Evolutionary conservation across 495 filamentous ascomycete species (phyloP), one percentile per base, ranked within the genome.

Genomic region (Aspergillus nidulans): DNA sequence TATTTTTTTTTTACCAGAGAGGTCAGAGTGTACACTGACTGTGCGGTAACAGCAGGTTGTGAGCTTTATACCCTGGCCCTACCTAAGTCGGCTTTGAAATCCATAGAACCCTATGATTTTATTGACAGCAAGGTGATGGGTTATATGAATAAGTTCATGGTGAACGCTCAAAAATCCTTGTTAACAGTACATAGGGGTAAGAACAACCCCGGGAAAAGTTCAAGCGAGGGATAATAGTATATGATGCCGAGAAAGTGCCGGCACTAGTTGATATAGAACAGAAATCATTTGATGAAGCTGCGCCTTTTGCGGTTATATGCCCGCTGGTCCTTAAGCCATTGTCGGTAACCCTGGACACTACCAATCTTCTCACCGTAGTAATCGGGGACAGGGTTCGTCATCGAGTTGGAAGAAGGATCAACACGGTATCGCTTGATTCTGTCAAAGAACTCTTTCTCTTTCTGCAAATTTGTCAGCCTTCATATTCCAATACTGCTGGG

Each of bases 291-390:
- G 53, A 82, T 76, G 59, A 81, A 89, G 58, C 74, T 85, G 46
- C 82, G 80, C 63, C 88, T 85, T 81, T 96, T 97, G 74, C 86
- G 84, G 74, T 95, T 96, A 71, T 94, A 98, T n/a, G 91, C 91
- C 44, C 92, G 72, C 78, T 97, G 95, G 68, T 98, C 94, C 77
- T 92, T 96, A 66, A 98, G 72, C 94, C 94, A 98, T 68, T 88
- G 85, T 60, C 95, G 73, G 64, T 97, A 98, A 46, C 88, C 91
- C 53, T 83, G 81, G 34, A 98, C 89, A 59, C 90, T 95, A 15
- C 86, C 88, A 67, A 98, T 96, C 81, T 96, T 97, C 78, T 98
- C 94, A 47, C 94, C 78, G 49, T 81, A 81, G 65, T 86, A 87
- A 59, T 87, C 84, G 4, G 83, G 83, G 15, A 92, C 85, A 0